phyloP scores from a whole-genome alignment of 2,329 filamentous ascomycete species.

The Colletotrichum sp. region DNA sequence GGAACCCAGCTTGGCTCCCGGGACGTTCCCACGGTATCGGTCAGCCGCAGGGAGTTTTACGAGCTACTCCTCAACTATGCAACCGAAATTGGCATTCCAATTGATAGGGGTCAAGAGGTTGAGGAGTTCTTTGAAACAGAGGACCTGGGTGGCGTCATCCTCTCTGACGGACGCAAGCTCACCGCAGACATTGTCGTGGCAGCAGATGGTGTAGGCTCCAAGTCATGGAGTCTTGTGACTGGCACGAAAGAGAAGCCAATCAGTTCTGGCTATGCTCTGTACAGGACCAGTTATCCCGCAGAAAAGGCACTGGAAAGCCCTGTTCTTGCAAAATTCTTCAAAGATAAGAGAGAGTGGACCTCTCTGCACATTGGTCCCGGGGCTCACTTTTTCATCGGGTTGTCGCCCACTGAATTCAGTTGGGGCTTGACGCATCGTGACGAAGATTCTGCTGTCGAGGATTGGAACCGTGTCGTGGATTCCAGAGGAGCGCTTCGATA shows the following conservation, averaged over 20 bases:
- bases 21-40: neutral
- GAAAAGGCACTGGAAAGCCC: neutral
- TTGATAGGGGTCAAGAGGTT: neutral
- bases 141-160: neutral
- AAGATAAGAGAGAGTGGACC: neutral
- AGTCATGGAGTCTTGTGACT: neutral
- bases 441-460: neutral
- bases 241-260: neutral
- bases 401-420: neutral
- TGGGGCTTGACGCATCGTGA: neutral
- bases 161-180: neutral
- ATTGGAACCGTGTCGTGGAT: neutral
- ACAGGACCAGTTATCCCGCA: neutral
- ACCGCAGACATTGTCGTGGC: neutral
- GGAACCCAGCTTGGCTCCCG: neutral
- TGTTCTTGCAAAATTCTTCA: neutral
- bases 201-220: neutral
- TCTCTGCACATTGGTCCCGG: neutral
- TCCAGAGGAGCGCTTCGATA: neutral
- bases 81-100: neutral
- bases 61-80: neutral
- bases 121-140: neutral
- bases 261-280: neutral
- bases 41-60: neutral
- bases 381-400: neutral